Conservation (phyloP, 495 filamentous ascomycete genomes). For the Neurospora sp. region DNA sequence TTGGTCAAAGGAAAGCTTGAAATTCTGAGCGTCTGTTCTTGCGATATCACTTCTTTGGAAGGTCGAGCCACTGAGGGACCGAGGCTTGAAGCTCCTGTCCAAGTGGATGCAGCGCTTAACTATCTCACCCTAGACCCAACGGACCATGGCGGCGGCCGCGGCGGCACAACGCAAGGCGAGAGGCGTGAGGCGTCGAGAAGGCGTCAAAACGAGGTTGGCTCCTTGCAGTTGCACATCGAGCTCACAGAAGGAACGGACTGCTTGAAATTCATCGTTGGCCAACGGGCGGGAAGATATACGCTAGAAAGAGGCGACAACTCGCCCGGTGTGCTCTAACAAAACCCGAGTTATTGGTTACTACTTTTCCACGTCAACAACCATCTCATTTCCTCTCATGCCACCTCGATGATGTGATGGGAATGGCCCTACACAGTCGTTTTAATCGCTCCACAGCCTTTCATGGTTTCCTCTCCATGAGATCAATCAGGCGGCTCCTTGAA, state of each 20-base stretch:
- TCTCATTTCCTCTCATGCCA: background rate
- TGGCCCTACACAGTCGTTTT: background rate
- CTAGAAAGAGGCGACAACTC: background rate
- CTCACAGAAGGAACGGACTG: background rate
- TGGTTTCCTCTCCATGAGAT: background rate
- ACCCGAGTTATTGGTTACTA: background rate
- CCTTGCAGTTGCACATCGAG: background rate
- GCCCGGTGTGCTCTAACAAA: background rate
- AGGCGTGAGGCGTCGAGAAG: background rate
- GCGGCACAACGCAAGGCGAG: background rate
- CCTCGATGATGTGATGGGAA: background rate
- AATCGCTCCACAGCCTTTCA: background rate
- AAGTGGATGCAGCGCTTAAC: background rate
- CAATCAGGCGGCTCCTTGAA: background rate
- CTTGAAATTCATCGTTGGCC: background rate
- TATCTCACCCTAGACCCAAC: background rate
- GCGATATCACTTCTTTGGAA: background rate
- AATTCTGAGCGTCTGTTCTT: background rate
- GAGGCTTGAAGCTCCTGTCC: background rate
- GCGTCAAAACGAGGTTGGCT: background rate
- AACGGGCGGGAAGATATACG: background rate
- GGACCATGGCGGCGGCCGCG: background rate
- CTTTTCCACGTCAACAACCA: background rate
- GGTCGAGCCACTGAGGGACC: background rate
- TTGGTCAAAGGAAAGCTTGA: background rate